A percentile compares a stretch with the other conserved stretches of the same genome.
phyloP scores from a whole-genome alignment of 345 rosid genomes.

The Citrus inodora region DNA sequence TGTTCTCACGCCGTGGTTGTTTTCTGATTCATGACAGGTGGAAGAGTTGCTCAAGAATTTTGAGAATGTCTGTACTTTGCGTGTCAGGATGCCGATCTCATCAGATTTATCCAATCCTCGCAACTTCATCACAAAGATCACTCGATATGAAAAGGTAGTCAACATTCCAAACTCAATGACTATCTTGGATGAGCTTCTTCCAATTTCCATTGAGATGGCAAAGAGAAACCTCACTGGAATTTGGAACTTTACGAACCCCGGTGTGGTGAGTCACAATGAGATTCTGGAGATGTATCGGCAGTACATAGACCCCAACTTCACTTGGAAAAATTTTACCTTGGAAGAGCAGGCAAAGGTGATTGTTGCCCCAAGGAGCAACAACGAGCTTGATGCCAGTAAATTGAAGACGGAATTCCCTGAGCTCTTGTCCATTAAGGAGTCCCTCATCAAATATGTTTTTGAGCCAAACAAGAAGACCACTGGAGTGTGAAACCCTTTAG shows the following conservation, averaged over 20 bases:
- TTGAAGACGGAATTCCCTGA: conserved; percentile 83
- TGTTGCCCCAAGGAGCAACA: conserved; percentile 88
- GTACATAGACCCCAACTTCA: conserved; percentile 58
- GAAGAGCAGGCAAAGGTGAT: conserved; percentile 93
- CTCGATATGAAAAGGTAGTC: conserved; percentile 79
- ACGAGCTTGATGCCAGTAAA: conserved; percentile 77
- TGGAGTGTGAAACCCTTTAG: conserved; percentile 26
- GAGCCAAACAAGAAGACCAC: conserved; percentile 68
- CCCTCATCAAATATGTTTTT: conserved; percentile 72
- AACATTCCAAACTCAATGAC: conserved; percentile 95
- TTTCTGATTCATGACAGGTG: conserved; percentile 36
- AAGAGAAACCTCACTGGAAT: conserved; percentile 93
- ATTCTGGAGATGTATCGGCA: conserved; percentile 77
- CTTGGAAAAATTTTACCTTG: conserved; percentile 84
- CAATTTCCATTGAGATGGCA: conserved; percentile 90
- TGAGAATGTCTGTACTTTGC: conserved; percentile 79
- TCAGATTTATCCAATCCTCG: conserved; percentile 80
- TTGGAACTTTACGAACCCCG: conserved; percentile 86
- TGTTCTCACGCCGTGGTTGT: conserved; percentile 3
- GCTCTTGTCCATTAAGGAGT: conserved; percentile 76
- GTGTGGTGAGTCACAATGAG: conserved; percentile 92
- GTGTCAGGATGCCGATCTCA: conserved; percentile 94
- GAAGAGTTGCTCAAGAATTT: conserved; percentile 83
- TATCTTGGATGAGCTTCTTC: conserved; percentile 82
- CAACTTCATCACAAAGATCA: conserved; percentile 81